These are phyloP conservation scores for Debaryomyces sp. DNA, from an alignment of 1,139 yeast genomes.

Conservation along the genomic window DNA sequence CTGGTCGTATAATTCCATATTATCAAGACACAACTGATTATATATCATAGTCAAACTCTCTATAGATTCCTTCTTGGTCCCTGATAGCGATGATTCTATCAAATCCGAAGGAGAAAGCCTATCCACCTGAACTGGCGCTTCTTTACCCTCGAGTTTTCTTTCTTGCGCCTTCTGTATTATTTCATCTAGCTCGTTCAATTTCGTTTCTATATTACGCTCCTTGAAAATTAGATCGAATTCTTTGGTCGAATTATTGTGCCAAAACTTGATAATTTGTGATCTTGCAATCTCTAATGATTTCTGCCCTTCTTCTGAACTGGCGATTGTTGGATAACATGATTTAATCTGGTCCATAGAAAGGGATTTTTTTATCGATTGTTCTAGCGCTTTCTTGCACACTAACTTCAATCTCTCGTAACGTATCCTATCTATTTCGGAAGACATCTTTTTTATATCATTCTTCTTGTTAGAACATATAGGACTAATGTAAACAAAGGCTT, in stretches of 20 bases:
- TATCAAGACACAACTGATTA: constrained; percentile 40
- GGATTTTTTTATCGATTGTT: constrained; percentile 61
- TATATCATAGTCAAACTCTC: constrained; percentile 38
- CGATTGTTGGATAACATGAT: constrained; percentile 68
- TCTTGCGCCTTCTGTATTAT: constrained; percentile 56
- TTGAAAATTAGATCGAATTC: constrained; percentile 69
- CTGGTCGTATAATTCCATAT: constrained; percentile 31
- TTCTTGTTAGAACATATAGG: not conserved
- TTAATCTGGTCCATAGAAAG: constrained; percentile 61
- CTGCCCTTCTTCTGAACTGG: constrained; percentile 52
- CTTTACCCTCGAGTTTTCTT: constrained; percentile 23
- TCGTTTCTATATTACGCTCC: constrained; percentile 61
- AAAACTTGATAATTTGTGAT: constrained; percentile 60
- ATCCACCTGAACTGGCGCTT: constrained; percentile 33
- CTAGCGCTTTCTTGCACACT: constrained; percentile 67
- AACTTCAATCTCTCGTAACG: constrained; percentile 56
- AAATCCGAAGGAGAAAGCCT: constrained; percentile 34
- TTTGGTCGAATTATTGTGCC: constrained; percentile 57
- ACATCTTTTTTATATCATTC: constrained; percentile 6
- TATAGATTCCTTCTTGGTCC: constrained; percentile 26
- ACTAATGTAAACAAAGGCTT: constrained; percentile 13
- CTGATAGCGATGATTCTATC: constrained; percentile 34
- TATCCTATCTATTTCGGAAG: constrained; percentile 33
- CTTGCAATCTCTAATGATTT: constrained; percentile 59
- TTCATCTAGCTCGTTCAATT: constrained; percentile 67